Conservation (phyloP, 352 stramenopile species). For the Thalassiosira exigua region DNA sequence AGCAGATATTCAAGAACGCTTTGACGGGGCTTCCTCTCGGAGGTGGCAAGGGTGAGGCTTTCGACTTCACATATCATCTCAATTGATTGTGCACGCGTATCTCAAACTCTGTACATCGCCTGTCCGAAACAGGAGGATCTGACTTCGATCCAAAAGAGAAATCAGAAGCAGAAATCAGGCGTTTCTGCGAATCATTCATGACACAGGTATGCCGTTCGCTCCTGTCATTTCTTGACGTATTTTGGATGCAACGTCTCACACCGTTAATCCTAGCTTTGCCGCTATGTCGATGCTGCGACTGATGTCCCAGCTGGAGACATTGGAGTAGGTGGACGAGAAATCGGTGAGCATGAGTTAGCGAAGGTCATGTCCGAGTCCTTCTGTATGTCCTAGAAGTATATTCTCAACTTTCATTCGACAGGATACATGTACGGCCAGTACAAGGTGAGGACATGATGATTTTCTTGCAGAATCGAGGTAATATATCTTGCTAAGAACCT, state of each 20-base stretch:
- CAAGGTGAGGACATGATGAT: conserved; percentile 78
- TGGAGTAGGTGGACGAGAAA: conserved; percentile 91
- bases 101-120: neutral
- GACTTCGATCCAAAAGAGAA: conserved; percentile 96
- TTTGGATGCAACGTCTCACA: neutral
- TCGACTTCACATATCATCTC: no score
- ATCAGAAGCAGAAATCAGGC: conserved; percentile 92
- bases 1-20: conserved; percentile 86
- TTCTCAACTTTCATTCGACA: no score
- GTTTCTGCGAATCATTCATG: conserved; percentile 96
- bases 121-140: conserved; percentile 87
- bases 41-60: conserved; percentile 62
- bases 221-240: neutral
- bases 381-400: no score
- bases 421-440: conserved; percentile 97
- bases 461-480: no score
- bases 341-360: no score
- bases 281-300: conserved; percentile 93
- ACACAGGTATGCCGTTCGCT: conserved; percentile 76
- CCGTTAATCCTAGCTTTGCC: conserved; percentile 77
- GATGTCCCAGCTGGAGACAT: conserved; percentile 95
- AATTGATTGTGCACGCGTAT: neutral
- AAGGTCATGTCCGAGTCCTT: no score
- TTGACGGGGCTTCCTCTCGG: conserved; percentile 79
- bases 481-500: no score